phyloP scores from a whole-genome alignment of 2,329 filamentous ascomycete genomes.

The Pezicula radicicola region DNA sequence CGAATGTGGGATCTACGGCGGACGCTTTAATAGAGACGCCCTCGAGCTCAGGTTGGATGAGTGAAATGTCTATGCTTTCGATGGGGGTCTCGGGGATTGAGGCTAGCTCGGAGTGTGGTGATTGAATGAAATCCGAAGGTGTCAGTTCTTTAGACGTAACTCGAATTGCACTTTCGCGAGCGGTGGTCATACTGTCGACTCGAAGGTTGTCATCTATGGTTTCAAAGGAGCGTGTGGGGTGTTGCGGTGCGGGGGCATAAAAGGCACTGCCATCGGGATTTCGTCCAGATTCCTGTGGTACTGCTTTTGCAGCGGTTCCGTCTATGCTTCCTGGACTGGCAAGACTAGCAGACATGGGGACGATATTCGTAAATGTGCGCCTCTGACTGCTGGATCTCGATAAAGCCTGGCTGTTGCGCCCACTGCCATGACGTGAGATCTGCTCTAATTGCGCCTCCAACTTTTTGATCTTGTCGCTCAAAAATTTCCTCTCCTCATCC shows the following conservation, averaged over 20 bases:
- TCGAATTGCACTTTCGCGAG: slow-evolving; percentile 22
- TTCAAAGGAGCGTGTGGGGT: slow-evolving; percentile 27
- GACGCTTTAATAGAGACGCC: slow-evolving; percentile 54
- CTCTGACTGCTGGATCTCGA: slow-evolving; percentile 1
- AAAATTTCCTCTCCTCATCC: slow-evolving; percentile 24
- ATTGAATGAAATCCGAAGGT: slow-evolving; percentile 25
- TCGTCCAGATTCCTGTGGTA: slow-evolving; percentile 30
- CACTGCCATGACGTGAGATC: neutral
- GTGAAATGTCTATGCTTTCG: slow-evolving; percentile 52
- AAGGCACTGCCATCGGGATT: slow-evolving; percentile 29
- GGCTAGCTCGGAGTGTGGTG: slow-evolving; percentile 11
- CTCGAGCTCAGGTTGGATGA: slow-evolving; percentile 57
- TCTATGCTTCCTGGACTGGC: slow-evolving; percentile 14
- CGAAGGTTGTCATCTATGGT: slow-evolving; percentile 18
- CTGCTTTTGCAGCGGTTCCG: slow-evolving; percentile 1
- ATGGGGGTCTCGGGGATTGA: slow-evolving; percentile 16
- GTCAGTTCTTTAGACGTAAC: slow-evolving; percentile 28
- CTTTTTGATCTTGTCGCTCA: slow-evolving; percentile 23
- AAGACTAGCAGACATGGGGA: slow-evolving; percentile 2
- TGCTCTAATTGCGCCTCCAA: slow-evolving; percentile 19
- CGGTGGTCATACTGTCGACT: slow-evolving; percentile 23
- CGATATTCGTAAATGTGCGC: slow-evolving; percentile 2
- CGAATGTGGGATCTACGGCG: slow-evolving; percentile 38
- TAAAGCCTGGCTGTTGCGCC: neutral
- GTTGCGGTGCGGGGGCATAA: slow-evolving; percentile 29